Conservation (phyloP, 768 basidiomycete genomes). For the Mrakia hoshinonis region DNA sequence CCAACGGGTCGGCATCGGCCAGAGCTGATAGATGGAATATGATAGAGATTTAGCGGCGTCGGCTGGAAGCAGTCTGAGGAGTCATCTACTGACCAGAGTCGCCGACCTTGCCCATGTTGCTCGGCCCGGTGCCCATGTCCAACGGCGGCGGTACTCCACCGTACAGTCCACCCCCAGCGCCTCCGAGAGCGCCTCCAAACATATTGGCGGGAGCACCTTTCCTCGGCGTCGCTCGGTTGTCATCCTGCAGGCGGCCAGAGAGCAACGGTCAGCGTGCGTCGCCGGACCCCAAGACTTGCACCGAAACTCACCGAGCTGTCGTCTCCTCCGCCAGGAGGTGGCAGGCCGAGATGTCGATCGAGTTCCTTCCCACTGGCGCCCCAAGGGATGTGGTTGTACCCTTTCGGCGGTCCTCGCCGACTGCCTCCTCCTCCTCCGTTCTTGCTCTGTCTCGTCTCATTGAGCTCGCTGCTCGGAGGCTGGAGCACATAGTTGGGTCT, state of each 20-base stretch:
- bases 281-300: neutral
- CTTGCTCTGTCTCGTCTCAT: constrained; percentile 7
- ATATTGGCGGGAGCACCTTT: constrained; percentile 31
- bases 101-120: constrained; percentile 74
- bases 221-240: constrained; percentile 31
- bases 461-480: constrained; percentile 6
- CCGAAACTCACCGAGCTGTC: constrained; percentile 16
- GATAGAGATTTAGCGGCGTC: neutral
- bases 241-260: constrained; percentile 32
- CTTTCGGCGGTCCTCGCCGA: neutral
- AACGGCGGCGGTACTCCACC: constrained; percentile 41
- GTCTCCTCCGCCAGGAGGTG: constrained; percentile 32
- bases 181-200: constrained; percentile 24
- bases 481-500: constrained; percentile 26
- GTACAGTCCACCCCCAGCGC: constrained; percentile 50
- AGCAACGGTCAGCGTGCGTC: neutral
- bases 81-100: constrained; percentile 53
- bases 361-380: constrained; percentile 34
- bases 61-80: constrained; percentile 23
- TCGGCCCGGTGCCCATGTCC: constrained; percentile 63
- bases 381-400: constrained; percentile 30
- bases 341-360: constrained; percentile 37
- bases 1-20: constrained; percentile 91
- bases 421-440: constrained; percentile 9
- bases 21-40: constrained; percentile 49